A percentile compares a stretch with the other conserved stretches of the same genome.
Evolutionary conservation across 768 basidiomycete species (phyloP).

Genomic region (Psilocybe cubensis): DNA sequence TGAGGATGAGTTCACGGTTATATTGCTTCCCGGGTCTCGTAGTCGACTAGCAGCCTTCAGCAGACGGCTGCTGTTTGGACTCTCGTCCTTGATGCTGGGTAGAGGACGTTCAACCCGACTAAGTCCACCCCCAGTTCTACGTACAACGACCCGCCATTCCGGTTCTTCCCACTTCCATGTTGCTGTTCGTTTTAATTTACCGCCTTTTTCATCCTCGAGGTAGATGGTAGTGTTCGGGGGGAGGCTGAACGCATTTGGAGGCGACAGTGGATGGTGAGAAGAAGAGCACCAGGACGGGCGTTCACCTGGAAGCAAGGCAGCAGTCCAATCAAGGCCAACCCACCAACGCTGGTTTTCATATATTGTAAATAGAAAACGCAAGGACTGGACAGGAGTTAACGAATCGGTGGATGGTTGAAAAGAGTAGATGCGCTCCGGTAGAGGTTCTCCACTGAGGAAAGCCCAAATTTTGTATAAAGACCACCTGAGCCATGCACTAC

Average conservation of each 20-base stretch:
- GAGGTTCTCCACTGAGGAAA: constrained; percentile 55
- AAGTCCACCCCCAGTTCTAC: constrained; percentile 53
- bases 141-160: constrained; percentile 84
- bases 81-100: constrained; percentile 54
- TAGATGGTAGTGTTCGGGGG: constrained; percentile 65
- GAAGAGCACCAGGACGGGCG: constrained; percentile 85
- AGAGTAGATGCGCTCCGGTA: constrained; percentile 44
- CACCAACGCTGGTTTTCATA: constrained; percentile 98
- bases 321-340: constrained; percentile 97
- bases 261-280: constrained; percentile 61
- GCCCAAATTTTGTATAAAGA: constrained; percentile 54
- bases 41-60: constrained; percentile 59
- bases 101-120: constrained; percentile 64
- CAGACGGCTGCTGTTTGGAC: constrained; percentile 43
- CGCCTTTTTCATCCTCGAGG: constrained; percentile 50
- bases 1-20: constrained; percentile 9
- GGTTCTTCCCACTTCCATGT: constrained; percentile 90
- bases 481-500: constrained; percentile 74
- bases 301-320: constrained; percentile 86
- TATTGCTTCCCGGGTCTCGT: constrained; percentile 35
- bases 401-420: constrained; percentile 34
- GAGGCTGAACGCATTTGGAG: constrained; percentile 70
- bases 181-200: constrained; percentile 70
- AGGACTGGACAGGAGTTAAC: constrained; percentile 40
- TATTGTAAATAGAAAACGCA: constrained; percentile 86